These are phyloP conservation scores for Salisapilia sapeloensis DNA, from an alignment of 352 stramenopile genomes.

Conservation along the genomic window DNA sequence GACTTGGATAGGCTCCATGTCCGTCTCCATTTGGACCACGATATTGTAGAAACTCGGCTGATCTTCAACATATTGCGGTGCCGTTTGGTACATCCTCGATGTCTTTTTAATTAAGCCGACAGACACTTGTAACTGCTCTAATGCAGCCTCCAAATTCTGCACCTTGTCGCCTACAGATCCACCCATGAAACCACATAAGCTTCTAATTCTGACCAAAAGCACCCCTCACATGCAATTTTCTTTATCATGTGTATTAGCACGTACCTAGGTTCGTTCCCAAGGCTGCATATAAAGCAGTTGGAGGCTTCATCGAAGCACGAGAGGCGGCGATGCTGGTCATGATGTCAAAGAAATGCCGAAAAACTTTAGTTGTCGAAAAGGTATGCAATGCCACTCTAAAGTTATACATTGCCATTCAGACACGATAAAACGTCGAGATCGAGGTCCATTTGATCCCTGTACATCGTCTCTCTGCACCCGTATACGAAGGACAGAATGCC, in stretches of 20 bases:
- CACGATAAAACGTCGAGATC: no score
- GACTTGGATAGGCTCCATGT: slow-evolving; percentile 52
- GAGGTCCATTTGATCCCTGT: no score
- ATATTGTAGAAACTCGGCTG: slow-evolving; percentile 93
- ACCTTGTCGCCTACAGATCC: slow-evolving; percentile 53
- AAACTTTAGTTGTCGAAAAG: no score
- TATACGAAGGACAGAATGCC: no score
- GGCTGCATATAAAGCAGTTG: slow-evolving; percentile 32
- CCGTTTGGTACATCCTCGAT: slow-evolving; percentile 86
- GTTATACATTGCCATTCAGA: no score
- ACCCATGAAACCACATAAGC: neutral
- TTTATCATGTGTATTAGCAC: neutral
- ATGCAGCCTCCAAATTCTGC: slow-evolving; percentile 35
- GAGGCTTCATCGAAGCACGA: no score
- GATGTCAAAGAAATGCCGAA: no score
- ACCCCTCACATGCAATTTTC: neutral
- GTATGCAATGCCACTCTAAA: no score
- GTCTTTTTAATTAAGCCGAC: slow-evolving; percentile 49
- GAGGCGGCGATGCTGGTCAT: neutral
- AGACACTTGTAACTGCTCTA: slow-evolving; percentile 25
- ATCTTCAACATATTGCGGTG: slow-evolving; percentile 90
- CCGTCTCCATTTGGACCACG: slow-evolving; percentile 77
- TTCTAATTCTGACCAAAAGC: neutral
- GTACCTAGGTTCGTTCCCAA: slow-evolving; percentile 64
- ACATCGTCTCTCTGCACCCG: no score